A percentile compares a stretch with the other conserved stretches of the same genome.
These are phyloP conservation scores for Harrya chromipes DNA, from an alignment of 768 basidiomycete genomes.

Conservation along the genomic window DNA sequence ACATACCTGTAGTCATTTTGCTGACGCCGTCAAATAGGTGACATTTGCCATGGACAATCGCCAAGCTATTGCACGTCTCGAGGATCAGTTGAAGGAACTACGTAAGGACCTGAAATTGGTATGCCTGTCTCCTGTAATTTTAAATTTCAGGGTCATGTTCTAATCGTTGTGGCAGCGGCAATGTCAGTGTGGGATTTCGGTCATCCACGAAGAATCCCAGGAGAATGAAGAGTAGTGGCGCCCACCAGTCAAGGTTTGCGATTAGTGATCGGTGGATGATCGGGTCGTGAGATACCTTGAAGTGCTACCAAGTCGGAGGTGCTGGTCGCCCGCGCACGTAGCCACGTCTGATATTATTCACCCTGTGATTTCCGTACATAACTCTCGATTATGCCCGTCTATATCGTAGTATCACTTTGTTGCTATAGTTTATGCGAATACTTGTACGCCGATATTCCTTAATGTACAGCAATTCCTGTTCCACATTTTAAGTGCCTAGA, in stretches of 20 bases:
- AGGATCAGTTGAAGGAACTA: constrained; percentile 6
- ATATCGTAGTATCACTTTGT: no score
- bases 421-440: no score
- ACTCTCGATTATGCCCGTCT: no score
- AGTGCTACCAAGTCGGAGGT: neutral
- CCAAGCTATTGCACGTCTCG: constrained; percentile 6
- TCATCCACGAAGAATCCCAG: neutral
- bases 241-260: neutral
- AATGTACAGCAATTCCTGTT: no score
- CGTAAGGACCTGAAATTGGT: neutral
- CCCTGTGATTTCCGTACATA: neutral
- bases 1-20: no score
- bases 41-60: constrained; percentile 12
- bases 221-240: neutral
- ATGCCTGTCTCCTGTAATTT: neutral
- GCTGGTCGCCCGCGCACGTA: constrained; percentile 8
- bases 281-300: no score
- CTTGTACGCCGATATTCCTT: no score
- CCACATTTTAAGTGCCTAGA: no score
- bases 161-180: constrained; percentile 6
- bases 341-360: neutral
- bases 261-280: neutral
- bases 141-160: neutral
- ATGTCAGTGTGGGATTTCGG: constrained; percentile 3
- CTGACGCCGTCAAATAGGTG: constrained; percentile 4